Conservation (phyloP, 441 rosid species). For the Gossypium schwendimanii region DNA sequence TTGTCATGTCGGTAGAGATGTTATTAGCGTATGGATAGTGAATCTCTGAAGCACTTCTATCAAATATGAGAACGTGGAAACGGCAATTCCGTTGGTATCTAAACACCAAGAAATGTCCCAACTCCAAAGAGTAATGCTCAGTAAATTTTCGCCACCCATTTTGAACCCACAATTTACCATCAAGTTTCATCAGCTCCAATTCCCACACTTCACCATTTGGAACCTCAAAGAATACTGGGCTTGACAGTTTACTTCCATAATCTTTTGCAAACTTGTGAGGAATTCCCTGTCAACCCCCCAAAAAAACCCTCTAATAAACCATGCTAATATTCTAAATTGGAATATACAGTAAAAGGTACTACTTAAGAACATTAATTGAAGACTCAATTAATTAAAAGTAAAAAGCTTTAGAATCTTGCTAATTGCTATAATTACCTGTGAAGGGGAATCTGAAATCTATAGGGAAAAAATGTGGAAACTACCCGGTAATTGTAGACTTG, state of each 20-base stretch:
- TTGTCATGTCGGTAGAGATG: neutral
- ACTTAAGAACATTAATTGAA: neutral
- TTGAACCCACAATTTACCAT: conserved; percentile 18
- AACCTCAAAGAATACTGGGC: conserved; percentile 15
- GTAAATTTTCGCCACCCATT: conserved; percentile 31
- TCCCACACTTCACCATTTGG: conserved; percentile 22
- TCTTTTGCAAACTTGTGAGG: conserved; percentile 16
- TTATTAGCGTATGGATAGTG: conserved; percentile 15
- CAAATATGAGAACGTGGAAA: conserved; percentile 26
- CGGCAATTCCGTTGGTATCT: conserved; percentile 9
- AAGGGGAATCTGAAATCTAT: neutral
- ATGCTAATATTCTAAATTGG: neutral
- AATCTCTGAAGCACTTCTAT: conserved; percentile 23
- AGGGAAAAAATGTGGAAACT: neutral
- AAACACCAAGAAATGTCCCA: conserved; percentile 19
- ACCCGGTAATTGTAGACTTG: neutral
- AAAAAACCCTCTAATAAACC: neutral
- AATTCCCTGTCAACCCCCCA: conserved; percentile 11
- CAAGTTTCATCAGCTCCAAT: conserved; percentile 14
- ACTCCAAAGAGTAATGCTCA: conserved; percentile 10
- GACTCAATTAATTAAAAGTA: neutral
- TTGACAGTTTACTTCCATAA: conserved; percentile 10
- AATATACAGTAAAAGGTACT: neutral
- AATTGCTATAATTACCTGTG: neutral
- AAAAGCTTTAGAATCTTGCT: neutral